phyloP scores from a whole-genome alignment of 305 asterid species.

The Rubia peregrina region DNA sequence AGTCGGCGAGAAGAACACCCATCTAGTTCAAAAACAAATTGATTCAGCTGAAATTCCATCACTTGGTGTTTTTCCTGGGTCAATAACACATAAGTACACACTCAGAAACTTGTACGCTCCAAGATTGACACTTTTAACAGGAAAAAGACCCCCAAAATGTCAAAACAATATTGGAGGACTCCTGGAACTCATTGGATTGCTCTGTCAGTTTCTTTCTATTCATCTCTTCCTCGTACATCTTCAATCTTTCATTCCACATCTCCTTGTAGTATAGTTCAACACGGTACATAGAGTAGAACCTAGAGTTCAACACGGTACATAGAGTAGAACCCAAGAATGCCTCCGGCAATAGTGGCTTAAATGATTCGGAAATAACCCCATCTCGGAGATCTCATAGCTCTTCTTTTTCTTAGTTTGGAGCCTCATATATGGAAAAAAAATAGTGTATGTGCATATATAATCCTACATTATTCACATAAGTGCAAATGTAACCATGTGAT shows the following conservation, averaged over 20 bases:
- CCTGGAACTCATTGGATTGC: conserved; percentile 37
- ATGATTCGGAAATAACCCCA: conserved; percentile 80
- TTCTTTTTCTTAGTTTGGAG: not conserved
- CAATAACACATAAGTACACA: not conserved
- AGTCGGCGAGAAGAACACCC: not conserved
- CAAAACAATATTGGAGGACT: conserved; percentile 24
- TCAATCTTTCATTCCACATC: conserved; percentile 79
- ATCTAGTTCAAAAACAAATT: not conserved
- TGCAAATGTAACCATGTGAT: too few relatives aligned
- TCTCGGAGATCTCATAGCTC: conserved; percentile 41
- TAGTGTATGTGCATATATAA: too few relatives aligned
- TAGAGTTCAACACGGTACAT: conserved; percentile 81
- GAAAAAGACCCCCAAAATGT: not conserved
- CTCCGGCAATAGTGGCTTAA: conserved; percentile 59
- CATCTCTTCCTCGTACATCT: conserved; percentile 69
- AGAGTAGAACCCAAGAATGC: conserved; percentile 57
- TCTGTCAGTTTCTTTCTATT: conserved; percentile 33
- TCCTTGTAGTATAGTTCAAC: conserved; percentile 79
- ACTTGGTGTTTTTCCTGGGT: too few relatives aligned
- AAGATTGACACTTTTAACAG: not conserved
- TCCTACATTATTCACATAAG: too few relatives aligned
- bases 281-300: conserved; percentile 74
- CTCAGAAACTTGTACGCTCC: not conserved
- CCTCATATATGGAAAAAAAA: too few relatives aligned
- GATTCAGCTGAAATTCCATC: not conserved